Base-by-base conservation (phyloP, 495 filamentous ascomycete species). In the Penicillium lagena region DNA sequence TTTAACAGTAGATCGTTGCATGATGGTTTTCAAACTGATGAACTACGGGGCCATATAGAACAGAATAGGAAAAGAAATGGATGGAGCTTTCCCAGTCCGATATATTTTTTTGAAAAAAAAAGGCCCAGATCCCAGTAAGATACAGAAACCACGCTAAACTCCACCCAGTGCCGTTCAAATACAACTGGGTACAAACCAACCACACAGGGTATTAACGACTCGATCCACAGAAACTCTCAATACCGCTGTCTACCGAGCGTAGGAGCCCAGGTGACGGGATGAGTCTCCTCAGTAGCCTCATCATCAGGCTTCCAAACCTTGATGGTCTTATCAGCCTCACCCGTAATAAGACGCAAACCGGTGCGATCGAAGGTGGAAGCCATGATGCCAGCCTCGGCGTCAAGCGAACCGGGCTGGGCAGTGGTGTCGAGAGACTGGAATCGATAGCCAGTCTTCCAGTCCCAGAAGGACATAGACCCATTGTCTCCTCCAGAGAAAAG, bases 271-370 rank as follows among this genome's bases (percentile, higher is more conserved):
- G 91, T 86, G 36, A 99, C 67, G 7, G 93, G 93, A 67, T 97
- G 88, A 22, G 83, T 86, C 61, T 96, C 88, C 29, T 86, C 82
- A 2, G 94, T 97, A 14, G 93, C 93, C 15, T 84, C 75, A 12
- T 90, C 86, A 63, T 97, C 93, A 42, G 78, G 82, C 55, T 87
- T 93, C 93, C 93, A 99, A 45, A 99, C 75, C 78, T 99, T 97
- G 64, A 99, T 69, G 0, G 90, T 96, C 76, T 99, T 99, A 63
- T 99, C 94, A 11, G 89, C 87, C 66, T 97, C 94, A 29, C 94
- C 94, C 12, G 84, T 88, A 47, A 99, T 91, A 52, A 99, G 70
- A 54, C 94, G 76, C 50, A 96, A 58, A 1, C 94, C 94, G 4
- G 89, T 95, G 47, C 73, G 73, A 54, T 99, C 94, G 55, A 94